Percentiles rank a stretch among this genome's conserved stretches.
These are phyloP conservation scores for Fusarium solani-melongenae DNA, from an alignment of 2,329 filamentous ascomycete genomes.

Conservation along the genomic window DNA sequence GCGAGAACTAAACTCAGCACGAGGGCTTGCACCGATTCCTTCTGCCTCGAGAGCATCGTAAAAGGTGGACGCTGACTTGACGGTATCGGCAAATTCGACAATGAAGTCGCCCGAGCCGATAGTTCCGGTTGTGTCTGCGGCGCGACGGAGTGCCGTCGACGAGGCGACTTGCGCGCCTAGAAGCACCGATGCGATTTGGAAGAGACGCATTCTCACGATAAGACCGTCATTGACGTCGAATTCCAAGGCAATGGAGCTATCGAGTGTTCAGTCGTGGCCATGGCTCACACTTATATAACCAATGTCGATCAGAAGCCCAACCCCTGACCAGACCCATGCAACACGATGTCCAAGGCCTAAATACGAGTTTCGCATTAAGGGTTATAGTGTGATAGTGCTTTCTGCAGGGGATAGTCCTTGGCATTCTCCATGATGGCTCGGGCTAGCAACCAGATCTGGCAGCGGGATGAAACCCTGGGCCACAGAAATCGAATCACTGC, in stretches of 20 bases:
- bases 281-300: not conserved
- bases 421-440: not conserved
- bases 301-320: not conserved
- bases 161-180: not conserved
- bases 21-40: not conserved
- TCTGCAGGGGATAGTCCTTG: not conserved
- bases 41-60: not conserved
- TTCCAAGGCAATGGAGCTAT: not conserved
- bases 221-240: not conserved
- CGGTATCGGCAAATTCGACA: not conserved
- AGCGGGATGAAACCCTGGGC: not conserved
- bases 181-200: not conserved
- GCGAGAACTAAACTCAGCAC: not conserved
- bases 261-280: accelerated
- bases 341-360: not conserved
- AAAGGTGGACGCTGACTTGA: not conserved
- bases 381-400: not conserved
- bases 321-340: not conserved
- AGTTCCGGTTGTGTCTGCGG: not conserved
- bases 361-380: not conserved
- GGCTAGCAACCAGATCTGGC: not conserved
- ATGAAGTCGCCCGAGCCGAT: not conserved
- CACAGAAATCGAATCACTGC: not conserved
- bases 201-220: not conserved
- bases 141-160: not conserved